Evolutionary conservation across 768 basidiomycete genomes (phyloP), one percentile per base, ranked within the genome.

Genomic region (Leccinum barrowsii): DNA sequence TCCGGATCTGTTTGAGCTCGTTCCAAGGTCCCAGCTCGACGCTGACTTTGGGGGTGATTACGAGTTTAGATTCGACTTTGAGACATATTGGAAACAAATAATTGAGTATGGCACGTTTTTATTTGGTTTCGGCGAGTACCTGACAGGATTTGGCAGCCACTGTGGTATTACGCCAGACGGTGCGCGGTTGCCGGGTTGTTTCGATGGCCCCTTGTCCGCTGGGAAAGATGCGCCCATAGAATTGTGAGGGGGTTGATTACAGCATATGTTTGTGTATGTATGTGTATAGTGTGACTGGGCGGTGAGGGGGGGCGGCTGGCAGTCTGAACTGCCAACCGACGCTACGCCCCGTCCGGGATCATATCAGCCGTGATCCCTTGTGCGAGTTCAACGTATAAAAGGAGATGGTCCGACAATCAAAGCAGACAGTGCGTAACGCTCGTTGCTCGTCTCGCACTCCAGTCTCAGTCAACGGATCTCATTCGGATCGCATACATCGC

Each of bases 11-110:
- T 70, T 80, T 40, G 88, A 91, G 59, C 83, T 95, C 47, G 79
- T 94, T 21, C 88, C 91, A 5, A 74, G 73, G 7, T 80, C 81
- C 4, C 92, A 94, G 56, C 82, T 94, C 8, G 92, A 93, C 67
- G 82, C 85, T 1, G 90, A 90, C 62, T 92, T 94, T 69, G 92
- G 90, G 13, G 92, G 92, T 1, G 80, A 85, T 2, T 83, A 85
- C 70, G 80, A 82, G 57, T 92, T 80, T 61, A 79, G 90, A 64
- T 94, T 89, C 68, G 86, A 93, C 57, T 80, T 83, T 13, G 77
- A 82, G 35, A 80, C 75, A 37, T 93, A 94, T 69, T 94, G 92
- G 92, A 79, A 86, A 59, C 86, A 89, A 65, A 78, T 94, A 24
- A 78, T 89, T 44, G 74, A 80, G 88, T 90, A 74, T 59, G 81